Conservation (phyloP, 2,329 filamentous ascomycete genomes). For the Cercospora sp. region DNA sequence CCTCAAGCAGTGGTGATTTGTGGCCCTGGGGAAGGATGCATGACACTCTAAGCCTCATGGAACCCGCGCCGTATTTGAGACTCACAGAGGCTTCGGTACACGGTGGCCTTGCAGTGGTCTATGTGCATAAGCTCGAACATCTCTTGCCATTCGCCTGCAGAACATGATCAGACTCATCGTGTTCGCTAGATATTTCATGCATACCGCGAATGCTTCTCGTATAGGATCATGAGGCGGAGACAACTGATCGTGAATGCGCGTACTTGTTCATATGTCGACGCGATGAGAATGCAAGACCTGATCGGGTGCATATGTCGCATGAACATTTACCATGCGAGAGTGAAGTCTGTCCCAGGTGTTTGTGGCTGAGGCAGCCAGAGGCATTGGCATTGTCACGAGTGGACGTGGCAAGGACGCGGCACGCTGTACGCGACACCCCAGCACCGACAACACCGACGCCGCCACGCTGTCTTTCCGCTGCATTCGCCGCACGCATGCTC, state of each 20-base stretch:
- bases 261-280: not conserved
- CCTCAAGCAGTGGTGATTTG: no score
- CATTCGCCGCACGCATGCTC: not conserved
- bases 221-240: not conserved
- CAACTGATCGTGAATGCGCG: not conserved
- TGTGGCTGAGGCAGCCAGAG: not conserved
- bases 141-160: no score
- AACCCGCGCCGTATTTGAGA: no score
- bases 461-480: not conserved
- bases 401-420: constrained; percentile 6
- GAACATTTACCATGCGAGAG: not conserved
- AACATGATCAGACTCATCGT: not conserved
- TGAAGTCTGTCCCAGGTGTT: not conserved
- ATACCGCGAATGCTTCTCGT: not conserved
- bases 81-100: no score
- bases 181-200: not conserved
- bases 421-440: not conserved
- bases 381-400: not conserved
- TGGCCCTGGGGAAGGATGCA: no score
- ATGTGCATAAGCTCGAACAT: not conserved
- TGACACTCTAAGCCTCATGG: no score
- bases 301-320: not conserved
- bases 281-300: not conserved
- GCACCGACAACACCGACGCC: not conserved
- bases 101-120: no score